Evolutionary conservation across 371 early-diverging fungal species (phyloP), one percentile per base, ranked within the genome.

Genomic region (Blastocladiella emersonii): DNA sequence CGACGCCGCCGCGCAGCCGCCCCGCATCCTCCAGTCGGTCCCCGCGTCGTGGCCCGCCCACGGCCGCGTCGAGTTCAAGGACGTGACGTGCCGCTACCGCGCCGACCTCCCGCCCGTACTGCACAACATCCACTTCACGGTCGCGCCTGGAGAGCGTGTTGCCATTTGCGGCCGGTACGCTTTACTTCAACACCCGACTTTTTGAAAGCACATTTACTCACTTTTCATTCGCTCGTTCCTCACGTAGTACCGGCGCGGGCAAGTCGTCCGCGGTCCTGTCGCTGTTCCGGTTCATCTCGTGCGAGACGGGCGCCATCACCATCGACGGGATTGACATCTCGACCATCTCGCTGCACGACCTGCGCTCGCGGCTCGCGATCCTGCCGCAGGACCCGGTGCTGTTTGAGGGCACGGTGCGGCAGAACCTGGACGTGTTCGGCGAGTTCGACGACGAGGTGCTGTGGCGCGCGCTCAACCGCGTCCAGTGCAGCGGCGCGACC

Each of bases 381-480:
- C 94, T 97, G 68, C 95, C 98, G 30, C 98, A 98, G 74, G 98
- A 95, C 64, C 92, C 94, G 21, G 89, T 92, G 27, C 72, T 94
- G 35, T 97, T 93, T 78, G 81, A 85, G 27, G 94, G 92, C 36
- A 88, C 63, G 85, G 86, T 63, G 8, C 59, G 59, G 30, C 61
- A 23, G 17, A 68, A 72, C 61, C 30, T 72, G 34, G 76, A 80
- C 62, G 74, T 77, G 21, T 70, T 78, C 41, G 64, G 62, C 55
- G 72, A 76, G 56, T 69, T 69, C 63, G 34, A 61, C 19, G 81
- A 80, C 64, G 63, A 61, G 41, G 65, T 62, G 12, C 39, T 79
- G 15, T 75, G 73, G 76, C 36, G 43, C 7, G 76, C 68, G 2
- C 68, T 80, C 60, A 56, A 68, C 37, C 44, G 43, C 13, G 67